A percentile compares a stretch with the other conserved stretches of the same genome.
phyloP scores from a whole-genome alignment of 768 basidiomycete species.

The Amanita inopinata region DNA sequence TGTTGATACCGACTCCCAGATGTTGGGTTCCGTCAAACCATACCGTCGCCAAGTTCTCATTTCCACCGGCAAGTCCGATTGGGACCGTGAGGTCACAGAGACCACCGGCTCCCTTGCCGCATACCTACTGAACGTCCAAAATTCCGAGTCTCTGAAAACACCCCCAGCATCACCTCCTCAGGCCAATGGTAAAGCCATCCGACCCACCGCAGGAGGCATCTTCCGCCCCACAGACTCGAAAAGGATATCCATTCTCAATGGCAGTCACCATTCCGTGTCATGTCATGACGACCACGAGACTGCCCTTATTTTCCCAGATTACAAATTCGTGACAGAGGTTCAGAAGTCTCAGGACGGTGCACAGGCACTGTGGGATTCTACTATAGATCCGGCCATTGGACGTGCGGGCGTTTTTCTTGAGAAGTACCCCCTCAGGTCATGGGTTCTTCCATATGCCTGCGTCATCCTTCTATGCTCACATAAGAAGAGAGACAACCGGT shows the following conservation, averaged over 20 bases:
- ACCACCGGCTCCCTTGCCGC: conserved; percentile 64
- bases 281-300: conserved; percentile 57
- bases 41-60: conserved; percentile 85
- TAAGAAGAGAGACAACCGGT: conserved; percentile 87
- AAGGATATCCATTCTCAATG: conserved; percentile 69
- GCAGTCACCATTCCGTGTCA: conserved; percentile 69
- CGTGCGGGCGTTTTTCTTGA: conserved; percentile 34
- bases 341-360: conserved; percentile 57
- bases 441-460: conserved; percentile 82
- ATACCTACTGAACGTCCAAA: conserved; percentile 31
- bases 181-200: conserved; percentile 19
- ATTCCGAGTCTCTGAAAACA: conserved; percentile 18
- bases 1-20: conserved; percentile 67
- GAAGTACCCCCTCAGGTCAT: conserved; percentile 49
- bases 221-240: conserved; percentile 47
- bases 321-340: conserved; percentile 71
- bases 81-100: conserved; percentile 73
- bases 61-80: conserved; percentile 85
- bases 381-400: conserved; percentile 50
- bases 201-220: conserved; percentile 37
- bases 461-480: conserved; percentile 92
- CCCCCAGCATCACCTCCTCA: conserved; percentile 16
- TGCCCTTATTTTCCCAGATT: conserved; percentile 89
- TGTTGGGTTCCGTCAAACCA: conserved; percentile 82
- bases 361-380: conserved; percentile 51